These are phyloP conservation scores for Capsicum chinense DNA, from an alignment of 257 asterid species.

Conservation along the genomic window DNA sequence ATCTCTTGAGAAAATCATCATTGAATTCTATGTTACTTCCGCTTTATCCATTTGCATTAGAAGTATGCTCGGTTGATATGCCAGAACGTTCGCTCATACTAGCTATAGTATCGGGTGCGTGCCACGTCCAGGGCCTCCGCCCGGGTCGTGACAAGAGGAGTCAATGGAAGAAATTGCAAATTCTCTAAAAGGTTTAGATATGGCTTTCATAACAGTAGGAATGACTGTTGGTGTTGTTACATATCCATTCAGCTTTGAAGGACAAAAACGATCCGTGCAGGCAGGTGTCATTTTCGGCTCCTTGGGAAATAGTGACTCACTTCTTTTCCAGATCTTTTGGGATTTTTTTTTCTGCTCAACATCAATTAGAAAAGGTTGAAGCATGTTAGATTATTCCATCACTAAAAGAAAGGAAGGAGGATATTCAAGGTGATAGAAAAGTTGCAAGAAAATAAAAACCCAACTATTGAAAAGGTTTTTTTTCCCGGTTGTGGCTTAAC, in stretches of 20 bases:
- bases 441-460: not conserved
- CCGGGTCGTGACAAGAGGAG: slow-evolving; percentile 50
- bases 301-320: not conserved
- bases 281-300: slow-evolving; percentile 49
- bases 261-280: slow-evolving; percentile 91
- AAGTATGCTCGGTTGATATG: too few relatives aligned
- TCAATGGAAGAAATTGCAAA: slow-evolving; percentile 86
- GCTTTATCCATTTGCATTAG: too few relatives aligned
- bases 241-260: slow-evolving; percentile 97
- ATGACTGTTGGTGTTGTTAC: slow-evolving; percentile 99
- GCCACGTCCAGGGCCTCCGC: too few relatives aligned
- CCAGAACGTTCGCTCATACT: too few relatives aligned
- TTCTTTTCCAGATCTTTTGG: slow-evolving; percentile 1
- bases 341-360: not conserved
- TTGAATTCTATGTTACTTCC: too few relatives aligned
- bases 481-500: not conserved
- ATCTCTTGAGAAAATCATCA: too few relatives aligned
- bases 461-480: not conserved
- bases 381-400: not conserved
- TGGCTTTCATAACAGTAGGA: slow-evolving; percentile 99
- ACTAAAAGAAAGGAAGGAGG: not conserved
- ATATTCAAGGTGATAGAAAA: not conserved
- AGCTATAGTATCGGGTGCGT: too few relatives aligned
- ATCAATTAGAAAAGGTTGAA: not conserved
- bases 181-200: slow-evolving; percentile 93